Conservation (phyloP, 306 rosid species). For the Fragaria iinumae region DNA sequence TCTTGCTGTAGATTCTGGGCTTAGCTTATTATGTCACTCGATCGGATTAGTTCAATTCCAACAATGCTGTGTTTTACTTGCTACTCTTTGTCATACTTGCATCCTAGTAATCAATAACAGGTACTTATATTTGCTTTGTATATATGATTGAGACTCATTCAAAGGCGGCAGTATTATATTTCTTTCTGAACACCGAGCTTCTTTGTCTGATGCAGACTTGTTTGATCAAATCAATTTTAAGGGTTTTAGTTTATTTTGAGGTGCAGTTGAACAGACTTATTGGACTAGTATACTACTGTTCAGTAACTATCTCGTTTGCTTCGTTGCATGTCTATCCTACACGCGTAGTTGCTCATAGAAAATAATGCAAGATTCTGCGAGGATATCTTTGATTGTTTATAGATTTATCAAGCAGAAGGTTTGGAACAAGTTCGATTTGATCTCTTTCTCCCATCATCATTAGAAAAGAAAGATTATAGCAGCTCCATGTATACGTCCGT, state of each 20-base stretch:
- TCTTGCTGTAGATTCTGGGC: constrained; percentile 9
- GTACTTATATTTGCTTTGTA: not conserved
- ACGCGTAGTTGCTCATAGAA: not conserved
- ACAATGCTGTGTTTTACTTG: not conserved
- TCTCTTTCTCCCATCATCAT: no score
- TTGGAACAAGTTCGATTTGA: no score
- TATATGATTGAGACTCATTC: constrained; percentile 14
- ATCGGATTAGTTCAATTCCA: not conserved
- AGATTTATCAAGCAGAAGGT: not conserved
- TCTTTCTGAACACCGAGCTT: not conserved
- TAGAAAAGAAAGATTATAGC: not conserved
- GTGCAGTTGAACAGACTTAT: not conserved
- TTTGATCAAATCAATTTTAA: not conserved
- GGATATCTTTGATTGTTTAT: not conserved
- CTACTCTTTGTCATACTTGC: not conserved
- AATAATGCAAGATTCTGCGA: not conserved
- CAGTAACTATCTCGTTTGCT: not conserved
- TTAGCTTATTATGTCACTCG: not conserved
- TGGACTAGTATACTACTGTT: not conserved
- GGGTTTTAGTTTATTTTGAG: not conserved
- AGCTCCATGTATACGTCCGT: not conserved
- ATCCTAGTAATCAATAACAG: not conserved
- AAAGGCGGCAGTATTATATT: constrained; percentile 1
- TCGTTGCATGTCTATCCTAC: not conserved
- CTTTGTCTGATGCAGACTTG: constrained; percentile 12